phyloP scores from a whole-genome alignment of 2,329 filamentous ascomycete genomes.

The Fusarium buharicum region DNA sequence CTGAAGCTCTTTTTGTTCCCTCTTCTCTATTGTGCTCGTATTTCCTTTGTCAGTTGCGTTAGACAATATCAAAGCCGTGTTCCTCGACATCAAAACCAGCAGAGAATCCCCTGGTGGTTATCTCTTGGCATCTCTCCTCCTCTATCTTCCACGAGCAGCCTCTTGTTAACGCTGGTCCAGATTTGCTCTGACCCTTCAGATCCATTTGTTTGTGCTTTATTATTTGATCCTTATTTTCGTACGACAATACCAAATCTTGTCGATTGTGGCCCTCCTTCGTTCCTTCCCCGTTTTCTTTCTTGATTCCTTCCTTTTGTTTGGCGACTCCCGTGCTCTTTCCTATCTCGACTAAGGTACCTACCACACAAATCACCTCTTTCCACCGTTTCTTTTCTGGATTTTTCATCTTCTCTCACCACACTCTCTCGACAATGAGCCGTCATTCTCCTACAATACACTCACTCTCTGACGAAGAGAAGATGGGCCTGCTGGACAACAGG shows the following conservation, averaged over 20 bases:
- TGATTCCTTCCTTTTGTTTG: constrained; percentile 12
- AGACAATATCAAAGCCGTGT: constrained; percentile 4
- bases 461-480: constrained; percentile 57
- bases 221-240: constrained; percentile 5
- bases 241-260: not conserved
- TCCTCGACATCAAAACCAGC: constrained; percentile 24
- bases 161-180: constrained; percentile 16
- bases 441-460: constrained; percentile 50
- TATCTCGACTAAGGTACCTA: not conserved
- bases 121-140: constrained; percentile 36
- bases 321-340: constrained; percentile 2
- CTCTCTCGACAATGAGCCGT: constrained; percentile 52
- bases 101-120: constrained; percentile 32
- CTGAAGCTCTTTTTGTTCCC: constrained; percentile 7
- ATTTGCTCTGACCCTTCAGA: constrained; percentile 3
- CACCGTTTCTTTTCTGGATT: constrained; percentile 1
- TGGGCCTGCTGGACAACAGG: constrained; percentile 58
- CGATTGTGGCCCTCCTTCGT: constrained; percentile 23
- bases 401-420: not conserved
- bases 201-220: not conserved
- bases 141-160: constrained; percentile 11
- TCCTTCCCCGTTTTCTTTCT: constrained; percentile 11
- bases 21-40: not conserved
- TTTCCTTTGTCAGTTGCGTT: constrained; percentile 5
- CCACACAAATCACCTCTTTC: constrained; percentile 5